Evolutionary conservation across 768 basidiomycete species (phyloP).

Genomic region (Tremella fuciformis): DNA sequence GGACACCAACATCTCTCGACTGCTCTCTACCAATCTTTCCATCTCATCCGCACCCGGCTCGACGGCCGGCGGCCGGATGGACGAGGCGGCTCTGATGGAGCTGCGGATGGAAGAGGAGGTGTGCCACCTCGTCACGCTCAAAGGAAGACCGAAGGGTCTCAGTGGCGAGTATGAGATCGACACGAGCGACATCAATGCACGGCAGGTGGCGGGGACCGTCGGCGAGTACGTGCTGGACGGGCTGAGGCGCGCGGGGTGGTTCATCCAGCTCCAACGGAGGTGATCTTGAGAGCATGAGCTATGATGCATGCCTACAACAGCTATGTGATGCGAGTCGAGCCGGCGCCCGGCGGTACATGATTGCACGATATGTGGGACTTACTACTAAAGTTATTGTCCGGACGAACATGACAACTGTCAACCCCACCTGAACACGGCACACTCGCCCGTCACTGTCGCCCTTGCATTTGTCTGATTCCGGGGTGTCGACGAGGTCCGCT

Average conservation of each 20-base stretch:
- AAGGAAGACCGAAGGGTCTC: constrained; percentile 4
- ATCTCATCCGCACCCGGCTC: not conserved
- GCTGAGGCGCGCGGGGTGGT: constrained; percentile 9
- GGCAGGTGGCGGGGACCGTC: constrained; percentile 10
- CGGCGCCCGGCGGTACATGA: too few relatives aligned
- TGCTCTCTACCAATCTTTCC: constrained; percentile 4
- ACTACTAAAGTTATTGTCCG: too few relatives aligned
- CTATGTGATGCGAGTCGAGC: too few relatives aligned
- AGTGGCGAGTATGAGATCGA: constrained; percentile 17
- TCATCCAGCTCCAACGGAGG: constrained; percentile 5
- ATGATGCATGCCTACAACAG: too few relatives aligned
- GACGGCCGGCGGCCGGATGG: not conserved
- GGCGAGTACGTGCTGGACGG: constrained; percentile 13
- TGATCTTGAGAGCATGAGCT: not conserved
- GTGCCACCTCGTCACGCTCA: not conserved
- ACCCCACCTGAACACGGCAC: too few relatives aligned
- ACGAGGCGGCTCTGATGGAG: constrained; percentile 14
- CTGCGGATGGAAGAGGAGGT: constrained; percentile 19
- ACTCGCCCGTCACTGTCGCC: too few relatives aligned
- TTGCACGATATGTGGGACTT: too few relatives aligned
- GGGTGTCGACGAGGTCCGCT: too few relatives aligned
- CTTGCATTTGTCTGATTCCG: too few relatives aligned
- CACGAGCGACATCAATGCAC: constrained; percentile 10
- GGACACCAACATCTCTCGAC: constrained; percentile 4
- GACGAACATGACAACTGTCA: too few relatives aligned